Conservation (phyloP, 495 filamentous ascomycete species). For the Penicillium canariense region DNA sequence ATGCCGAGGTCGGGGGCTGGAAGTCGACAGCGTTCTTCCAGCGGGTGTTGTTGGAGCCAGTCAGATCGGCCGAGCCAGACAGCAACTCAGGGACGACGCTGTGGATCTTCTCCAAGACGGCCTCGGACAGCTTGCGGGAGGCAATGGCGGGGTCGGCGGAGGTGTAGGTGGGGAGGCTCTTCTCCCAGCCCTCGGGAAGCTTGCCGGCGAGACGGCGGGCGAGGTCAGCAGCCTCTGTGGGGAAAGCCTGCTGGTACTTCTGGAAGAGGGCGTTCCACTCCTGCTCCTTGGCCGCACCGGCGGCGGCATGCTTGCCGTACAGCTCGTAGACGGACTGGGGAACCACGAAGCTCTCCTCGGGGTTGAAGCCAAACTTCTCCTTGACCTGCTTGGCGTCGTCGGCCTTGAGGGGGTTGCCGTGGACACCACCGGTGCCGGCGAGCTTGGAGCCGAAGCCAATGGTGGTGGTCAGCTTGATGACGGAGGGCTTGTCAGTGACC, state of each 20-base stretch:
- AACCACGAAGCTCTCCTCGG: conserved; percentile 88
- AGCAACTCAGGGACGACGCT: conserved; percentile 81
- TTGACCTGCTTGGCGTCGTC: conserved; percentile 93
- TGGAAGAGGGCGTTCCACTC: conserved; percentile 94
- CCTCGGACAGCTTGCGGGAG: conserved; percentile 93
- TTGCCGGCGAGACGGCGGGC: conserved; percentile 75
- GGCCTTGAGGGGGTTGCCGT: conserved; percentile 90
- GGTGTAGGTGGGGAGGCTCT: conserved; percentile 88
- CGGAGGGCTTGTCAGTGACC: conserved; percentile 91
- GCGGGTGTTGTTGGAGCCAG: conserved; percentile 95
- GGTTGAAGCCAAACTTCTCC: conserved; percentile 92
- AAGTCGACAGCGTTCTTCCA: conserved; percentile 98
- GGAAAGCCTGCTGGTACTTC: conserved; percentile 77
- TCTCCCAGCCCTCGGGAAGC: conserved; percentile 97
- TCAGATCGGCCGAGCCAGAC: conserved; percentile 96
- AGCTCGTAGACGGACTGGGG: conserved; percentile 92
- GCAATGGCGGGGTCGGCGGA: conserved; percentile 80
- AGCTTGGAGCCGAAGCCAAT: conserved; percentile 96
- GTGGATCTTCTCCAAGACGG: conserved; percentile 86
- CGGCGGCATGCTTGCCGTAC: conserved; percentile 75
- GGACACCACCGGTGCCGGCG: conserved; percentile 90
- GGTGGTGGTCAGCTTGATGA: conserved; percentile 97
- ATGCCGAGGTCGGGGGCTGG: conserved; percentile 82
- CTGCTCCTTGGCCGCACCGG: conserved; percentile 86
- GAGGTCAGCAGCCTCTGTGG: conserved; percentile 75